Evolutionary conservation across 768 basidiomycete species (phyloP).

Genomic region (Suillus sp.): DNA sequence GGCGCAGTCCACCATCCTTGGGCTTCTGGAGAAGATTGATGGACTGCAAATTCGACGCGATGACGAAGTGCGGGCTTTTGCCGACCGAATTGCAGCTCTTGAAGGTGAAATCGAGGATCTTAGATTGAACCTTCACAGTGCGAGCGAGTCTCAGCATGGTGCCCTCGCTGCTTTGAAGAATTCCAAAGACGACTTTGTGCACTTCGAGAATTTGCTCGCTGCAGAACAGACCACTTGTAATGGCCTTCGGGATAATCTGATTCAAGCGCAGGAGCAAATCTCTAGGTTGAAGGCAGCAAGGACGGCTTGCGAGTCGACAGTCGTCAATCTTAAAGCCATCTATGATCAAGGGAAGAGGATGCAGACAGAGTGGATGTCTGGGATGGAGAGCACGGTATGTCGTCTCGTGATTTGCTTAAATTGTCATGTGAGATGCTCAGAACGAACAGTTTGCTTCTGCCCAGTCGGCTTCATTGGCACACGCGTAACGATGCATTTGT

Average conservation of each 20-base stretch:
- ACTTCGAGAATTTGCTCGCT: neutral
- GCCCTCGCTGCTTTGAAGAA: neutral
- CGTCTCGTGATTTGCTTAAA: neutral
- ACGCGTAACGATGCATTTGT: neutral
- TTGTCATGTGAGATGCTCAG: neutral
- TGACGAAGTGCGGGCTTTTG: conserved; percentile 5
- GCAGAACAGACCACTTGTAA: neutral
- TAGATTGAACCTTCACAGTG: neutral
- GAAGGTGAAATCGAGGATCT: neutral
- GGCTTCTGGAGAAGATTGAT: conserved; percentile 15
- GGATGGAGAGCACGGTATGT: conserved; percentile 42
- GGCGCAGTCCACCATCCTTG: conserved; percentile 14
- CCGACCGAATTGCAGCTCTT: conserved; percentile 4
- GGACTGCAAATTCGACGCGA: conserved; percentile 13
- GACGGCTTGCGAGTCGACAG: conserved; percentile 37
- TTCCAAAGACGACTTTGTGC: neutral
- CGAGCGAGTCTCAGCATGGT: neutral
- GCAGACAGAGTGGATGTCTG: conserved; percentile 38
- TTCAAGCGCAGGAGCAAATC: conserved; percentile 37
- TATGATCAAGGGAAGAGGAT: conserved; percentile 35
- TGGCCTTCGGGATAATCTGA: conserved; percentile 14
- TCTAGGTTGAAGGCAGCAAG: conserved; percentile 35
- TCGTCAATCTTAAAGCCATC: conserved; percentile 34
- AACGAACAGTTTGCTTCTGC: conserved; percentile 4
- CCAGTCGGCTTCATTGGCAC: neutral